Evolutionary conservation across 1,284 basidiomycete species (phyloP).

Genomic region (Ustilago vetiveriae): DNA sequence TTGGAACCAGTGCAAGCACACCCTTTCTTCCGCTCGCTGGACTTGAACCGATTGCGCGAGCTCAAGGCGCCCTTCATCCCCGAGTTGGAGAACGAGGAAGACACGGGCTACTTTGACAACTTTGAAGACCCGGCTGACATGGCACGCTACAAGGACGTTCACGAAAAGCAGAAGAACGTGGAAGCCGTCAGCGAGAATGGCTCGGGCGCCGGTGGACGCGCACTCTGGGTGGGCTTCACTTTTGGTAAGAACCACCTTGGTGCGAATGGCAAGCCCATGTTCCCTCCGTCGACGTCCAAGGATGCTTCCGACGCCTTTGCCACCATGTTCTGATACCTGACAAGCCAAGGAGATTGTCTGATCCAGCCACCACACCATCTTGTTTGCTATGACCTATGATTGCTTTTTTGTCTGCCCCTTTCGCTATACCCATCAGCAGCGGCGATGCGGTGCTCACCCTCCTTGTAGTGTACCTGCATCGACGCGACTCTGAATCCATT

Average conservation of each 20-base stretch:
- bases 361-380: no score
- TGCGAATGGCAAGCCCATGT: conserved; percentile 37
- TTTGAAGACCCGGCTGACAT: conserved; percentile 91
- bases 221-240: conserved; percentile 96
- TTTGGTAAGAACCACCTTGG: conserved; percentile 71
- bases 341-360: no score
- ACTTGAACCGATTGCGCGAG: conserved; percentile 81
- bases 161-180: conserved; percentile 95
- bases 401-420: no score
- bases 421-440: conserved; percentile 30
- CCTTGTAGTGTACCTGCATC: not conserved
- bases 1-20: conserved; percentile 80
- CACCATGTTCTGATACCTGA: conserved; percentile 54
- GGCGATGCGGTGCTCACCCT: not conserved
- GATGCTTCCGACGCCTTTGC: conserved; percentile 53
- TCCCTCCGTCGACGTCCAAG: conserved; percentile 23
- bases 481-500: conserved; percentile 15
- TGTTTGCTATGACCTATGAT: no score
- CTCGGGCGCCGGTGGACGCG: conserved; percentile 72
- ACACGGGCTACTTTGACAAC: conserved; percentile 97
- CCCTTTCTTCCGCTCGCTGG: conserved; percentile 82
- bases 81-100: conserved; percentile 90
- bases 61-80: conserved; percentile 93
- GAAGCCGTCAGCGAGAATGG: conserved; percentile 79
- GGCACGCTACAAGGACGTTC: conserved; percentile 90